Conservation (phyloP, 352 stramenopile species). For the Globisporangium lucens region DNA sequence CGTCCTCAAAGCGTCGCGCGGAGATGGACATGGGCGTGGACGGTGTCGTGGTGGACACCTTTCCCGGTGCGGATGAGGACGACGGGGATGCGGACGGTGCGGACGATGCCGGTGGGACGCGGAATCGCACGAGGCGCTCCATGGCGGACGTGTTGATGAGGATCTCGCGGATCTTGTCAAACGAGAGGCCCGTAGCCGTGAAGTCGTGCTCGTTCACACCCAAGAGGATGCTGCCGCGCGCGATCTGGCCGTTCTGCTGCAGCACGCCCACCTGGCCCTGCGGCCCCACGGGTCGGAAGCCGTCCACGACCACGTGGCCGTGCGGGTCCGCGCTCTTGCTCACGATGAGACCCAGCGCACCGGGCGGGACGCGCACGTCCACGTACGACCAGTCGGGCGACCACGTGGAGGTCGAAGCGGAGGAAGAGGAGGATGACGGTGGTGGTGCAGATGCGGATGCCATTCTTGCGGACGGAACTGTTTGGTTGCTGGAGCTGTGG, state of each 20-base stretch:
- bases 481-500: neutral
- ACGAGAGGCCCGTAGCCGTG: constrained; percentile 37
- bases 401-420: constrained; percentile 12
- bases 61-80: neutral
- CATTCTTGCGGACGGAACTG: neutral
- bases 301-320: constrained; percentile 63
- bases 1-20: constrained; percentile 45
- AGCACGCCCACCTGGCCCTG: constrained; percentile 42
- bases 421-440: neutral
- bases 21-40: constrained; percentile 4
- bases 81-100: neutral
- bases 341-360: constrained; percentile 74
- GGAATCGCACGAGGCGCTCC: constrained; percentile 62
- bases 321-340: constrained; percentile 43
- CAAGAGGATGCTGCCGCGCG: constrained; percentile 45
- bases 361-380: constrained; percentile 61
- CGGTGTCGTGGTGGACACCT: neutral
- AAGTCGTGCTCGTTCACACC: constrained; percentile 78
- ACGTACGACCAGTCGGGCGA: constrained; percentile 36
- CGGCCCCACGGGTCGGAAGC: constrained; percentile 58
- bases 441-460: neutral
- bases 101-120: constrained; percentile 41
- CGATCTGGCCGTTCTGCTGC: constrained; percentile 36
- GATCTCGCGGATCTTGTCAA: constrained; percentile 70
- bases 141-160: constrained; percentile 57